phyloP scores from a whole-genome alignment of 139 green algal species.

The Diplosphaera chodatii region DNA sequence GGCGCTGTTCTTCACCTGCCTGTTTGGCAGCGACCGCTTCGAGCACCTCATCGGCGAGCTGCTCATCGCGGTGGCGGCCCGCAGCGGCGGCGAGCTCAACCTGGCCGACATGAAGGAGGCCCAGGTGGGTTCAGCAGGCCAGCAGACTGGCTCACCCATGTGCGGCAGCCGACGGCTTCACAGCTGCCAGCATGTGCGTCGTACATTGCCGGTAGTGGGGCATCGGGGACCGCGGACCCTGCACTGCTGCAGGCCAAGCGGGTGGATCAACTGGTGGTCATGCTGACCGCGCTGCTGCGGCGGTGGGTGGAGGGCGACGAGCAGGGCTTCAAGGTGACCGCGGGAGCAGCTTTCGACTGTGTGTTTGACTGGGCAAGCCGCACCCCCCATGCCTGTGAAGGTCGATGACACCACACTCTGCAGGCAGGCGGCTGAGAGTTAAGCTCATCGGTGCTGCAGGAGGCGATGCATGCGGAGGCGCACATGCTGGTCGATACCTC shows the following conservation, averaged over 20 bases:
- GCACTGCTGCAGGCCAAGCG: slow-evolving; percentile 38
- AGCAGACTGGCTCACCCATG: no score
- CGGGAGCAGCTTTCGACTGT: no score
- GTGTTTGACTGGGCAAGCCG: no score
- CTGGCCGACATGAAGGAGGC: slow-evolving; percentile 28
- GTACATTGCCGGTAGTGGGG: no score
- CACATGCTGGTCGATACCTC: slow-evolving; percentile 36
- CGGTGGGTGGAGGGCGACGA: slow-evolving; percentile 63
- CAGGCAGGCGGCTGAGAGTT: no score
- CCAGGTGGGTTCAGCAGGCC: slow-evolving; percentile 7
- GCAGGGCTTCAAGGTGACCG: slow-evolving; percentile 56
- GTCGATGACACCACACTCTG: no score
- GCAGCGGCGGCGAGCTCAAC: slow-evolving; percentile 29
- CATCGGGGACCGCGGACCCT: no score
- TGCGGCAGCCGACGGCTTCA: no score
- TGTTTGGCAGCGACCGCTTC: slow-evolving; percentile 81
- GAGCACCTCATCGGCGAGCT: slow-evolving; percentile 76
- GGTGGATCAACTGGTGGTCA: slow-evolving; percentile 50
- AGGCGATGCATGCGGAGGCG: slow-evolving; percentile 55
- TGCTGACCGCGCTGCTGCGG: slow-evolving; percentile 60
- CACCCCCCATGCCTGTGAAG: no score
- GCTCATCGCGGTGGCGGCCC: slow-evolving; percentile 51
- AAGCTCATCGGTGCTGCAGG: slow-evolving; percentile 19
- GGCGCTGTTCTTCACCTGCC: slow-evolving; percentile 72
- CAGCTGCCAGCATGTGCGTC: no score